Evolutionary conservation across 768 basidiomycete species (phyloP), one percentile per base, ranked within the genome.

Genomic region (Suillus occidentalis): DNA sequence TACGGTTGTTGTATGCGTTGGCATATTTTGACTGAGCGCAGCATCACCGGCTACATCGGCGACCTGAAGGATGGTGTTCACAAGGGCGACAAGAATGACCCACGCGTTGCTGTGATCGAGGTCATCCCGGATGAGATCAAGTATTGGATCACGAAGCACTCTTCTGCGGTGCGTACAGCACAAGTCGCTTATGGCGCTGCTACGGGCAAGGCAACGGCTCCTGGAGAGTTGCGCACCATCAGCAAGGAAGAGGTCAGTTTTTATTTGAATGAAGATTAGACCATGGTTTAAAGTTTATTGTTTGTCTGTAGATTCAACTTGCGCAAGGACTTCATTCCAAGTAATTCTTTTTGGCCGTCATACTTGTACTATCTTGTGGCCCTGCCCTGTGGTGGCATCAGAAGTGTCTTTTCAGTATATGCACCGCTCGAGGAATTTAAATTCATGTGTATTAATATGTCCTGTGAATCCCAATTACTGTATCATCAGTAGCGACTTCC

Each of bases 61-160:
- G 90, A 97, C 72, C 80, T 95, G 62, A 88, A 89, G 39, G 94
- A 97, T 68, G 92, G 91, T 20, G 78, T 90, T 7, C 94, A 95
- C 75, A 89, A 87, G 70, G 95, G 94, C n/a, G 86, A 89, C 69
- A 83, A 83, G 37, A 79, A 82, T 56, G 95, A 97, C 68, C 92
- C 94, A 1, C 86, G 95, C 31, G 83, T 97, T 4, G 83, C 88
- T 8, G 75, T 92, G 42, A 92, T 97, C 68, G 86, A 93, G 73
- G 85, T 97, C 62, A 76, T 89, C 61, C 92, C 94, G 0, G 82
- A 87, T 42, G 89, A 92, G 79, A 90, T 97, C 67, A 84, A 89
- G 62, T 96, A 94, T 72, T 97, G 89, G 88, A 77, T 89, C 63
- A 82, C 89, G 6, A 90, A 84, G 40, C 85, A 87, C 67, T 84